phyloP scores from a whole-genome alignment of 805 yeast species.

The Myxozyma melibiosi region DNA sequence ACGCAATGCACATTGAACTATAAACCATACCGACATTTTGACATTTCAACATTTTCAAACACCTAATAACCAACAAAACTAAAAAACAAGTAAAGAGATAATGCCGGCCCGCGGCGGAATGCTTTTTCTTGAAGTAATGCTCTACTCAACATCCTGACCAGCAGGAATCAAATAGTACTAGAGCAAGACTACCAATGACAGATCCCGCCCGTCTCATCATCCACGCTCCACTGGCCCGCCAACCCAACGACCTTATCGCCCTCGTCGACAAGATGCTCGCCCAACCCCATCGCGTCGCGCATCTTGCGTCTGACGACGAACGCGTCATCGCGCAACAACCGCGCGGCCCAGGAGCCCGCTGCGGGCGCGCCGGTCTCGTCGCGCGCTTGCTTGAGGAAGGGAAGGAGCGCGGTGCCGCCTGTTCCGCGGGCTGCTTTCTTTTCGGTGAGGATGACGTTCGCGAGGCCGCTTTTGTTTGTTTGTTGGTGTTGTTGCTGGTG shows the following conservation, averaged over 20 bases:
- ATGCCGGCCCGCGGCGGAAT: neutral
- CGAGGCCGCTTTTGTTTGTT: slow-evolving; percentile 54
- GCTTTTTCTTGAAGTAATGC: neutral
- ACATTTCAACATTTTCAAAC: neutral
- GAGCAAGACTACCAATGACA: slow-evolving; percentile 28
- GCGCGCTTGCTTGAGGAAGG: slow-evolving; percentile 91
- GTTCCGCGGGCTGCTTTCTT: slow-evolving; percentile 74
- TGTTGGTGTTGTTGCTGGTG: slow-evolving; percentile 1
- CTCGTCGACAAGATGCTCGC: slow-evolving; percentile 15
- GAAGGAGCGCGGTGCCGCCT: slow-evolving; percentile 90
- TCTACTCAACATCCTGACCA: neutral
- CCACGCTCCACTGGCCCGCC: slow-evolving; percentile 32
- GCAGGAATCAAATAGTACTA: neutral
- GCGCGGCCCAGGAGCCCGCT: slow-evolving; percentile 88
- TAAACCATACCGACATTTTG: neutral
- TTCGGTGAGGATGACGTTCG: slow-evolving; percentile 47
- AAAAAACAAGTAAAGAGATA: neutral
- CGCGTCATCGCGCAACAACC: slow-evolving; percentile 44
- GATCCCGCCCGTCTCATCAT: slow-evolving; percentile 32
- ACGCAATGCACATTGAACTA: no score
- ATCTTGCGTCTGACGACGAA: slow-evolving; percentile 15
- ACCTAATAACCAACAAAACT: neutral
- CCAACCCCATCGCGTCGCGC: slow-evolving; percentile 21
- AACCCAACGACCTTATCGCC: slow-evolving; percentile 21
- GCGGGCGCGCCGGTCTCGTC: slow-evolving; percentile 95